phyloP scores from a whole-genome alignment of 352 stramenopile genomes.

The Globisporangium middletonii region DNA sequence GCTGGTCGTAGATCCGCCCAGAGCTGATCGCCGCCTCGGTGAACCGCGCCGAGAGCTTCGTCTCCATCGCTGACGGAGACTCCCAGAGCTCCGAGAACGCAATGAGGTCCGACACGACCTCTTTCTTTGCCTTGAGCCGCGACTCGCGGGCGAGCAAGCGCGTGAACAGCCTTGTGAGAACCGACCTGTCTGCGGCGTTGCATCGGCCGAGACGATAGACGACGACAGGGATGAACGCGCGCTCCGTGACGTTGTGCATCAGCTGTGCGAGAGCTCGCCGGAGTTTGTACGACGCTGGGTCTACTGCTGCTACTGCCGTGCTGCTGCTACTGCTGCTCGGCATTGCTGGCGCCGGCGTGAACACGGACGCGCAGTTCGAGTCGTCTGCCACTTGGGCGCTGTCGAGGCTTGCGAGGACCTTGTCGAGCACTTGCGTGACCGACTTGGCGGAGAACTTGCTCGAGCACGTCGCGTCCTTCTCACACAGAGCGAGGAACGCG shows the following conservation, averaged over 20 bases:
- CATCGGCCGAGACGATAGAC: constrained; percentile 56
- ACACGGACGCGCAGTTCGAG: constrained; percentile 11
- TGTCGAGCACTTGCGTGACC: constrained; percentile 25
- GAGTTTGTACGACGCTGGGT: constrained; percentile 13
- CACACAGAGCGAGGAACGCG: constrained; percentile 42
- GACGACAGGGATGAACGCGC: constrained; percentile 61
- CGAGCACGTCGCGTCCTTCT: constrained; percentile 34
- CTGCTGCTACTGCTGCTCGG: background rate
- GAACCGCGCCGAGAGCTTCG: constrained; percentile 39
- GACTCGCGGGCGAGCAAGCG: constrained; percentile 13
- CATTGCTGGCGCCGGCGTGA: background rate
- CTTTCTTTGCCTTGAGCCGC: constrained; percentile 10
- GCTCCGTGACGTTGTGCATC: constrained; percentile 35
- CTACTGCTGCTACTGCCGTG: background rate
- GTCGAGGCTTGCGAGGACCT: constrained; percentile 35
- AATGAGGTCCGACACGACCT: constrained; percentile 55
- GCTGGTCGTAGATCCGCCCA: constrained; percentile 33
- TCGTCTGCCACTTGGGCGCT: constrained; percentile 1
- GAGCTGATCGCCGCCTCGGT: constrained; percentile 35
- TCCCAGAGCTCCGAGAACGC: constrained; percentile 80
- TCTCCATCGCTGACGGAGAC: constrained; percentile 31
- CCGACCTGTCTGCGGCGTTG: constrained; percentile 26
- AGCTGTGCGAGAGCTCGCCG: constrained; percentile 27
- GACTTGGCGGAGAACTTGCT: constrained; percentile 25
- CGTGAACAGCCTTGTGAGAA: constrained; percentile 35